phyloP scores from a whole-genome alignment of 2,329 filamentous ascomycete species.

The Aspergillus clavatus region DNA sequence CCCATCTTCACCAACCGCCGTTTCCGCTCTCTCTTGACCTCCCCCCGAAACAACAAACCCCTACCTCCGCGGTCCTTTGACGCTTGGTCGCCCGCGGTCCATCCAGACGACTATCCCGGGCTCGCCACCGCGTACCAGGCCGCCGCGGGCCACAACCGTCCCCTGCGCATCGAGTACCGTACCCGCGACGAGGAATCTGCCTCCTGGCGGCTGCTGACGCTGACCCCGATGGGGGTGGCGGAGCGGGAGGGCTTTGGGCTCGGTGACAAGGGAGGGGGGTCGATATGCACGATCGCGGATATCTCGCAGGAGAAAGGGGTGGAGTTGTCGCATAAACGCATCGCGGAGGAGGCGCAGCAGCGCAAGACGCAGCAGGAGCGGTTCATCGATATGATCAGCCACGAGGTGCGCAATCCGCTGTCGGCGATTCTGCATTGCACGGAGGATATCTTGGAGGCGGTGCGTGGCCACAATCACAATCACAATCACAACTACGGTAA shows the following conservation, averaged over 20 bases:
- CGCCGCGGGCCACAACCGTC: background rate
- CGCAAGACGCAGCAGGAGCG: slow-evolving; percentile 75
- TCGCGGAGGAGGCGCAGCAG: slow-evolving; percentile 75
- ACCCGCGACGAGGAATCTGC: slow-evolving; percentile 7
- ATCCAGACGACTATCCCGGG: slow-evolving; percentile 16
- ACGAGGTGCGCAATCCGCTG: slow-evolving; percentile 55
- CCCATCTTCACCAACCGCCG: slow-evolving; percentile 17
- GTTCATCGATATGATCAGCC: slow-evolving; percentile 68
- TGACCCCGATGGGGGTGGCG: slow-evolving; percentile 10
- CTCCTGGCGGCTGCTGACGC: slow-evolving; percentile 19
- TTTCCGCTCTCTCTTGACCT: slow-evolving; percentile 17
- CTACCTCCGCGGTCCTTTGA: slow-evolving; percentile 7
- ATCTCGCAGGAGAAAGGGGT: slow-evolving; percentile 83
- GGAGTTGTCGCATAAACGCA: slow-evolving; percentile 70
- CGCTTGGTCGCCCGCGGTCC: slow-evolving; percentile 16
- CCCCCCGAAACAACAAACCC: too few relatives aligned
- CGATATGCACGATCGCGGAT: slow-evolving; percentile 60
- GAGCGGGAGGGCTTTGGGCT: slow-evolving; percentile 11
- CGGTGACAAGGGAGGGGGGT: slow-evolving; percentile 7
- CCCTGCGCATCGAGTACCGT: slow-evolving; percentile 23
- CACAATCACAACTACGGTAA: too few relatives aligned
- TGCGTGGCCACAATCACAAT: too few relatives aligned
- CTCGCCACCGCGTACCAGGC: slow-evolving; percentile 11
- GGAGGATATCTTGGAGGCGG: slow-evolving; percentile 39
- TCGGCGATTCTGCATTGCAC: slow-evolving; percentile 56